Conservation (phyloP, 2,329 filamentous ascomycete genomes). For the Trichoderma harzianum region DNA sequence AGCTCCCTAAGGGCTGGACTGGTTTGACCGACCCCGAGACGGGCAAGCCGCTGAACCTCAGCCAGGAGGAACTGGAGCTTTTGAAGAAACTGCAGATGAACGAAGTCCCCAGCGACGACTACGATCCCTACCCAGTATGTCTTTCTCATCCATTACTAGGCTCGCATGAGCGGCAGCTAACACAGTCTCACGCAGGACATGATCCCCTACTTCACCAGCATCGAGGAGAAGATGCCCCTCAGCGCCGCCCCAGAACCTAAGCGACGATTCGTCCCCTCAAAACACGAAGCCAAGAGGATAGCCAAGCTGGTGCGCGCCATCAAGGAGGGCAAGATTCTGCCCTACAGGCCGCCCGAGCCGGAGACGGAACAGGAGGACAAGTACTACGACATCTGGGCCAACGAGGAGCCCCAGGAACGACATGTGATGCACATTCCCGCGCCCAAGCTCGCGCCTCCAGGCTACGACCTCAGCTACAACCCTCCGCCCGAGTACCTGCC, state of each 20-base stretch:
- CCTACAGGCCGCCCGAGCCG: slow-evolving; percentile 74
- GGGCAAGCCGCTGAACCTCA: slow-evolving; percentile 86
- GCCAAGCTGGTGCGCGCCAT: slow-evolving; percentile 98
- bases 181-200: slow-evolving; percentile 55
- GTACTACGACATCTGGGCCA: slow-evolving; percentile 90
- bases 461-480: slow-evolving; percentile 95
- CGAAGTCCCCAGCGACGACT: slow-evolving; percentile 80
- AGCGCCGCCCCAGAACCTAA: slow-evolving; percentile 95
- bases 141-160: background rate
- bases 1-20: slow-evolving; percentile 95
- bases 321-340: slow-evolving; percentile 86
- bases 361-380: slow-evolving; percentile 60
- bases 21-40: slow-evolving; percentile 91
- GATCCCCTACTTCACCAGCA: slow-evolving; percentile 89
- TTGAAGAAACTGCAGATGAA: slow-evolving; percentile 85
- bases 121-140: slow-evolving; percentile 82
- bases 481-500: slow-evolving; percentile 93
- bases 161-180: background rate
- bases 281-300: slow-evolving; percentile 91
- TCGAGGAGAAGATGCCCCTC: slow-evolving; percentile 89
- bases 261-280: slow-evolving; percentile 90
- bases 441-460: slow-evolving; percentile 87
- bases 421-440: slow-evolving; percentile 94
- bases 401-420: slow-evolving; percentile 77
- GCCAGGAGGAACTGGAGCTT: slow-evolving; percentile 82